These are phyloP conservation scores for Abelmoschus esculentus DNA, from an alignment of 345 rosid genomes.

Conservation along the genomic window DNA sequence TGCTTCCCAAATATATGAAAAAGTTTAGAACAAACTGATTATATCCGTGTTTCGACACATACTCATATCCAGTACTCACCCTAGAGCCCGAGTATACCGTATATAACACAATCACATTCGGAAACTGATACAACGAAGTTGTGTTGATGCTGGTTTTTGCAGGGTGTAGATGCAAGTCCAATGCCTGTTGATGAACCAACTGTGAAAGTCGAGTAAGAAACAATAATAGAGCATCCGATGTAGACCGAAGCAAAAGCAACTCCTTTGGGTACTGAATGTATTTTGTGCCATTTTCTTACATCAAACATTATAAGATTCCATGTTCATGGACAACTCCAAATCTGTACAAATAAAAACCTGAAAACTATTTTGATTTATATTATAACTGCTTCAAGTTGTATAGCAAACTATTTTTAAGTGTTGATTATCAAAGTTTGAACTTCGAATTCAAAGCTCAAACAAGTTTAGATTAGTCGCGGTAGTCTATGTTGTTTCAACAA, in stretches of 20 bases:
- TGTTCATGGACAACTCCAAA: background rate
- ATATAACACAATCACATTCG: background rate
- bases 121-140: background rate
- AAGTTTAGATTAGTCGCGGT: too few relatives aligned
- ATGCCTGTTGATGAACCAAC: slow-evolving; percentile 58
- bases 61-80: too few relatives aligned
- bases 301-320: background rate
- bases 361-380: background rate
- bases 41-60: background rate
- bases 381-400: too few relatives aligned
- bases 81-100: too few relatives aligned
- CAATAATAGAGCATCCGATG: slow-evolving; percentile 34
- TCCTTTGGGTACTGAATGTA: background rate
- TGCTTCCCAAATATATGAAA: background rate
- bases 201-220: slow-evolving; percentile 63
- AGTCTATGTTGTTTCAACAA: background rate
- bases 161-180: slow-evolving; percentile 43
- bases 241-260: slow-evolving; percentile 19
- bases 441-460: too few relatives aligned
- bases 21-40: background rate
- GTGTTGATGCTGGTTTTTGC: slow-evolving; percentile 12
- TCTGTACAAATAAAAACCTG: background rate
- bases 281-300: background rate
- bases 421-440: too few relatives aligned
- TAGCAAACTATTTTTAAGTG: too few relatives aligned